Evolutionary conservation across 129 eudicot genomes (phyloP).

Genomic region (Deinandra increscens): DNA sequence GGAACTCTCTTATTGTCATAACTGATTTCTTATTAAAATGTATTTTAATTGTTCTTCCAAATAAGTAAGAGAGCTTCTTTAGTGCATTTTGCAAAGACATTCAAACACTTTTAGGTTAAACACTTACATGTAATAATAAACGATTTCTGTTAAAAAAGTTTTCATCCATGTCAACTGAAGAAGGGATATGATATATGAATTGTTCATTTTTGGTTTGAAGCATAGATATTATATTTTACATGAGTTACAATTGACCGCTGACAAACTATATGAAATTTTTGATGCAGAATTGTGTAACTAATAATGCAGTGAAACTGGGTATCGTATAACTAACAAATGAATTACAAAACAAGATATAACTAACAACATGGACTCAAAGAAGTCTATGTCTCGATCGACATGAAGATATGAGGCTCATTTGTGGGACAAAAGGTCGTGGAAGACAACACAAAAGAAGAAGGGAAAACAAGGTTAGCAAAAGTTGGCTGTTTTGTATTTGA

Average conservation of each 20-base stretch:
- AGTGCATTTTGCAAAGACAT: not conserved
- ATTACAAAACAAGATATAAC: not conserved
- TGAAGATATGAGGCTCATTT: slow-evolving; percentile 84
- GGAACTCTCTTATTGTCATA: too few relatives aligned
- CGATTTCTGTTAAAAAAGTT: not conserved
- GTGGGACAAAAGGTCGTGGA: slow-evolving; percentile 94
- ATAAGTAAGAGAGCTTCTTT: not conserved
- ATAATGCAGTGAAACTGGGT: slow-evolving; percentile 93
- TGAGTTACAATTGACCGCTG: not conserved
- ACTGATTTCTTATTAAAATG: too few relatives aligned
- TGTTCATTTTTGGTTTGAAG: too few relatives aligned
- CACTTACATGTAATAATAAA: not conserved
- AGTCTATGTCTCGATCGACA: slow-evolving; percentile 68
- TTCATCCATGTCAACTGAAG: not conserved
- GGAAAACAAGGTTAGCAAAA: slow-evolving; percentile 71
- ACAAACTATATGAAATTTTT: not conserved
- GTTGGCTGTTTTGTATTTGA: not conserved
- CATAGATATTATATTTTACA: not conserved
- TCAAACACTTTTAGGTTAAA: not conserved
- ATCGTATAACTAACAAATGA: slow-evolving; percentile 49
- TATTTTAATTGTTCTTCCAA: not conserved
- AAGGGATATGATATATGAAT: not conserved
- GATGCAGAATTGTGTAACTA: slow-evolving; percentile 60
- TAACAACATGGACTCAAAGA: not conserved
- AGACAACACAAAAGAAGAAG: slow-evolving; percentile 76